Conservation (phyloP, 2,329 filamentous ascomycete species). For the Penicillium sp. region DNA sequence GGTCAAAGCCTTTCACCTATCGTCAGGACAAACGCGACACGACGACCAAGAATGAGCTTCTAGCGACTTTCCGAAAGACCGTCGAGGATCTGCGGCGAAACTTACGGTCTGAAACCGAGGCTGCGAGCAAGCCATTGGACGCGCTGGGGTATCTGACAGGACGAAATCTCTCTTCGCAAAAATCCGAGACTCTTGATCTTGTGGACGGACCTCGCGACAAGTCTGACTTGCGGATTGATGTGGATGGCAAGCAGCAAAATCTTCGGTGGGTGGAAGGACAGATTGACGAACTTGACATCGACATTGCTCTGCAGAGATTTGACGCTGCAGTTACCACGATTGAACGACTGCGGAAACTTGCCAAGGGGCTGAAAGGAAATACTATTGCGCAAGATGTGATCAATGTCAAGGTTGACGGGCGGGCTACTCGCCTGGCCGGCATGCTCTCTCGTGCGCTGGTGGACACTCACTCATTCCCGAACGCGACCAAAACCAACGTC, state of each 20-base stretch:
- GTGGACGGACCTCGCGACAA: constrained; percentile 70
- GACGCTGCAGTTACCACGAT: constrained; percentile 77
- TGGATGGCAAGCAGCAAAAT: constrained; percentile 94
- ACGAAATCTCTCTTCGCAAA: constrained; percentile 69
- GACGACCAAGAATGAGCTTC: constrained; percentile 69
- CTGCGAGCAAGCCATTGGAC: constrained; percentile 75
- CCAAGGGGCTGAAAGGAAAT: constrained; percentile 76
- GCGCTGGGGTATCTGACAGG: constrained; percentile 80
- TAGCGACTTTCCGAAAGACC: constrained; percentile 87
- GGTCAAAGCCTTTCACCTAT: constrained; percentile 89
- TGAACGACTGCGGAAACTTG: constrained; percentile 75
- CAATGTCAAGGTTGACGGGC: constrained; percentile 80
- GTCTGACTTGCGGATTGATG: constrained; percentile 74
- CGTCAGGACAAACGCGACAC: constrained; percentile 76
- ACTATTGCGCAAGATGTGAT: constrained; percentile 85
- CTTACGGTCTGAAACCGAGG: constrained; percentile 78
- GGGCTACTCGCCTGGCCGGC: constrained; percentile 68
- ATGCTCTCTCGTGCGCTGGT: constrained; percentile 72
- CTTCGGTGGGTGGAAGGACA: constrained; percentile 92
- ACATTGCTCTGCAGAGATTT: constrained; percentile 84
- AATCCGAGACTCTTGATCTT: constrained; percentile 72
- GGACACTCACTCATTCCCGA: constrained; percentile 68
- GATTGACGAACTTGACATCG: constrained; percentile 92
- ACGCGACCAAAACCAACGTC: constrained; percentile 73
- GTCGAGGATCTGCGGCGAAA: constrained; percentile 86